These are phyloP conservation scores for Neurospora tetraspora DNA, from an alignment of 495 filamentous ascomycete species.

Conservation along the genomic window DNA sequence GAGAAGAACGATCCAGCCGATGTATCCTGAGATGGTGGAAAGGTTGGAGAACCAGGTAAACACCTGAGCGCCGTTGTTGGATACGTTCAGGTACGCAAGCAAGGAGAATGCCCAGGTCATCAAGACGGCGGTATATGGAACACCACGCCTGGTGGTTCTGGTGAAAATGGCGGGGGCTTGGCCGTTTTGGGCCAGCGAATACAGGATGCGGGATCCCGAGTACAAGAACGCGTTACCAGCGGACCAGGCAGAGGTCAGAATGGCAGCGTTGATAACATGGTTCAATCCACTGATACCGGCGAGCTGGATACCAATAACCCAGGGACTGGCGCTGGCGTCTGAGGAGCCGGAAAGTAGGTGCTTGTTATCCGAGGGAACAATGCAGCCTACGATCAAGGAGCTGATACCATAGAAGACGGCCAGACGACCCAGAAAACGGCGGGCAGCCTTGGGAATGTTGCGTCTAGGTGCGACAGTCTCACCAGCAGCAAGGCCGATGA, in stretches of 20 bases:
- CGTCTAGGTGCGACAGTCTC: slow-evolving; percentile 70
- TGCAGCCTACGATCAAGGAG: slow-evolving; percentile 59
- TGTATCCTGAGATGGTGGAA: slow-evolving; percentile 38
- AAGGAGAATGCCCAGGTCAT: slow-evolving; percentile 42
- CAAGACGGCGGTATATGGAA: slow-evolving; percentile 54
- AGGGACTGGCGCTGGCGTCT: slow-evolving; percentile 57
- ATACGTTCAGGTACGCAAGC: slow-evolving; percentile 54
- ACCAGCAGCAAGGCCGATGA: slow-evolving; percentile 56
- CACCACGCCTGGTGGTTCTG: slow-evolving; percentile 44
- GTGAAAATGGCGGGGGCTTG: slow-evolving; percentile 52
- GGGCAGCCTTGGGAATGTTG: slow-evolving; percentile 62
- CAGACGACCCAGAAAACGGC: slow-evolving; percentile 60
- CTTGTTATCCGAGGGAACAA: slow-evolving; percentile 48
- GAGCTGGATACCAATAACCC: slow-evolving; percentile 37
- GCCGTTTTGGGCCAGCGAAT: slow-evolving; percentile 52
- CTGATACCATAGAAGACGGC: slow-evolving; percentile 64
- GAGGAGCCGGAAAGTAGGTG: slow-evolving; percentile 40
- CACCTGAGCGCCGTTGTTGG: slow-evolving; percentile 41
- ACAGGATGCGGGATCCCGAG: slow-evolving; percentile 69
- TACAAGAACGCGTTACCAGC: slow-evolving; percentile 72
- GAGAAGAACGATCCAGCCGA: slow-evolving; percentile 41
- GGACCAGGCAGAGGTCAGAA: slow-evolving; percentile 42
- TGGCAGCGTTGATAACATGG: slow-evolving; percentile 39
- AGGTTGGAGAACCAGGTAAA: slow-evolving; percentile 52
- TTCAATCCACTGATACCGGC: slow-evolving; percentile 35